Percentiles rank a stretch among this genome's conserved stretches.
Evolutionary conservation across 2,329 filamentous ascomycete species (phyloP).

Genomic region (Trichoderma afroharzianum): DNA sequence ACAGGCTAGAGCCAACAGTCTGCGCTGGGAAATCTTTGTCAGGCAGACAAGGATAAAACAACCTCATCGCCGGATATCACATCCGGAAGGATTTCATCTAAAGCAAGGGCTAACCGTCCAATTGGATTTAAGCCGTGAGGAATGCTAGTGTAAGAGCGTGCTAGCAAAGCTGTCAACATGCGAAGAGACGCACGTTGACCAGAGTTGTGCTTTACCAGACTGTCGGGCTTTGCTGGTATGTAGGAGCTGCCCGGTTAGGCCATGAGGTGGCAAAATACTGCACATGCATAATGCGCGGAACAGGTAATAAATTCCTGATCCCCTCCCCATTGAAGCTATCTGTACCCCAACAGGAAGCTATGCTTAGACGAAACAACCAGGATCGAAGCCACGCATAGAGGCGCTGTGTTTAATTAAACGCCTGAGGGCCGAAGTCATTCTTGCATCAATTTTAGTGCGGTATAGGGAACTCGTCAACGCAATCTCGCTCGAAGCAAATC

Average conservation of each 20-base stretch:
- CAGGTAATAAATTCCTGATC: neutral
- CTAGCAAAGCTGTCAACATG: neutral
- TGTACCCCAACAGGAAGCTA: neutral
- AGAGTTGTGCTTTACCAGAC: conserved; percentile 1
- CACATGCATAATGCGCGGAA: neutral
- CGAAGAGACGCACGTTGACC: neutral
- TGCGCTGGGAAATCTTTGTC: neutral
- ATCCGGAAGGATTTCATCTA: conserved; percentile 1
- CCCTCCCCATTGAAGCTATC: neutral
- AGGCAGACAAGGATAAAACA: neutral
- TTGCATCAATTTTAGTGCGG: neutral
- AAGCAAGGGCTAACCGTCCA: neutral
- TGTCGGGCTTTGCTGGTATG: conserved; percentile 1
- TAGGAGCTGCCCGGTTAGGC: neutral
- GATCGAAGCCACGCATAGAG: neutral
- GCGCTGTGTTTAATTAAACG: neutral
- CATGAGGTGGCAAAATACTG: neutral
- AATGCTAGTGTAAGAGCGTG: neutral
- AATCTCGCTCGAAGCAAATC: neutral
- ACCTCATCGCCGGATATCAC: neutral
- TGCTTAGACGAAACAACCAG: neutral
- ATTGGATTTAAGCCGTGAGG: neutral
- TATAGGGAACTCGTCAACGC: neutral
- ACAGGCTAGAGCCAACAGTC: neutral
- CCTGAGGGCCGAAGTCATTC: too few relatives aligned